A percentile compares a stretch with the other conserved stretches of the same genome.
Evolutionary conservation across 768 basidiomycete species (phyloP).

Genomic region (Auriculariales sp.): DNA sequence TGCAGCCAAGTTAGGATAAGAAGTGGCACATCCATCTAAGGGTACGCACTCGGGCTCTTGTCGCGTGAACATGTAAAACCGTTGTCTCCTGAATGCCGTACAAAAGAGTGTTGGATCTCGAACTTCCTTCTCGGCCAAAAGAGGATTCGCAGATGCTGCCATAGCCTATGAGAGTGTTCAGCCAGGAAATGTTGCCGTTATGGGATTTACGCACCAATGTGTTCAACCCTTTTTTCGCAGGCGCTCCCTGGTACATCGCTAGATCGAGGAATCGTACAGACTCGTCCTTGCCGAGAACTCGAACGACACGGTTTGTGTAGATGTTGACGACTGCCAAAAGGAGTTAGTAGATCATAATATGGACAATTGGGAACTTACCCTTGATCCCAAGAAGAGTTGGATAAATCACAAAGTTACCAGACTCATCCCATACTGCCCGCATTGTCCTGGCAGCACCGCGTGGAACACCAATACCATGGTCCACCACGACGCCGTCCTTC

Average conservation of each 20-base stretch:
- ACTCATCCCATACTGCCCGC: slow-evolving; percentile 96
- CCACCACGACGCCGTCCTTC: slow-evolving; percentile 13
- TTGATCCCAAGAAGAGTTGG: slow-evolving; percentile 91
- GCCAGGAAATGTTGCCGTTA: neutral
- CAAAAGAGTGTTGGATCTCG: slow-evolving; percentile 88
- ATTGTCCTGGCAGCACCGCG: slow-evolving; percentile 46
- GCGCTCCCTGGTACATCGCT: slow-evolving; percentile 84
- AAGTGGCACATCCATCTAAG: too few relatives aligned
- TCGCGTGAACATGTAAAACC: slow-evolving; percentile 92
- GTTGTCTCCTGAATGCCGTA: slow-evolving; percentile 80
- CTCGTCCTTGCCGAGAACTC: slow-evolving; percentile 88
- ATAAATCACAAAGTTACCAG: slow-evolving; percentile 86
- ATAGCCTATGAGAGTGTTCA: slow-evolving; percentile 43
- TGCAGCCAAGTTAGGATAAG: slow-evolving; percentile 15
- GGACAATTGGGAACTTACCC: slow-evolving; percentile 36
- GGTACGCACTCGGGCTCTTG: slow-evolving; percentile 70
- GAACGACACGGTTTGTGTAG: slow-evolving; percentile 81
- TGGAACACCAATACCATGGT: slow-evolving; percentile 60
- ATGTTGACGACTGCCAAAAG: slow-evolving; percentile 67
- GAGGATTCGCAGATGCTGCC: slow-evolving; percentile 91
- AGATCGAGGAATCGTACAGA: slow-evolving; percentile 81
- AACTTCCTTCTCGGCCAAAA: slow-evolving; percentile 70
- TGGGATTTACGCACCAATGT: slow-evolving; percentile 46
- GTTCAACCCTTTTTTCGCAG: slow-evolving; percentile 70
- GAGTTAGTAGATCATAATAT: neutral